Evolutionary conservation across 2,329 filamentous ascomycete species (phyloP).

Genomic region (Microcyclospora pomicola): DNA sequence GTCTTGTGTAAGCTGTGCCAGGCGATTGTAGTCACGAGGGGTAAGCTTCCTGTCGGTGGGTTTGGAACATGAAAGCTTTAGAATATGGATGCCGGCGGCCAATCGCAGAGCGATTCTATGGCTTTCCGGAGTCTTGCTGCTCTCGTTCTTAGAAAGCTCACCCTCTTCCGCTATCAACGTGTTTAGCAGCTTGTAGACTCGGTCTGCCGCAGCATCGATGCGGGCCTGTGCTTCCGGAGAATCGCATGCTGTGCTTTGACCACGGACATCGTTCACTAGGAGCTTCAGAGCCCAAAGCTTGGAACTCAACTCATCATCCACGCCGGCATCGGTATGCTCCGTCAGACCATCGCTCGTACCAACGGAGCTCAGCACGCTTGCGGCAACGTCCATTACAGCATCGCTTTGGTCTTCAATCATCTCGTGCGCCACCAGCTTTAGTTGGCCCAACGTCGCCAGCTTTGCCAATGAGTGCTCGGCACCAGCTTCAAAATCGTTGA

Average conservation of each 20-base stretch:
- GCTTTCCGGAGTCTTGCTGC: slow-evolving; percentile 50
- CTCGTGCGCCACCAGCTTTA: slow-evolving; percentile 61
- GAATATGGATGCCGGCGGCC: slow-evolving; percentile 58
- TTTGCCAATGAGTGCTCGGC: slow-evolving; percentile 60
- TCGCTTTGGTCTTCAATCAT: slow-evolving; percentile 57
- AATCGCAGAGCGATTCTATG: slow-evolving; percentile 74
- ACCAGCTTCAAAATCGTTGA: slow-evolving; percentile 61
- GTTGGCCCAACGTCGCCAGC: slow-evolving; percentile 55
- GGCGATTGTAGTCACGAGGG: slow-evolving; percentile 61
- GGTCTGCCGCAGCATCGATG: slow-evolving; percentile 42
- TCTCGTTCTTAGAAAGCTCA: slow-evolving; percentile 59
- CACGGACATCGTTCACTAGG: slow-evolving; percentile 72
- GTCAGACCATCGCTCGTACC: slow-evolving; percentile 40
- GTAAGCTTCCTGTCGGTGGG: slow-evolving; percentile 63
- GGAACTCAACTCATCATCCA: slow-evolving; percentile 69
- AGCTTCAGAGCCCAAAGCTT: slow-evolving; percentile 76
- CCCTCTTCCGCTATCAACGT: slow-evolving; percentile 62
- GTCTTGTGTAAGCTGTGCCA: slow-evolving; percentile 74
- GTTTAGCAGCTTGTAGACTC: slow-evolving; percentile 67
- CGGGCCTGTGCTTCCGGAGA: slow-evolving; percentile 22
- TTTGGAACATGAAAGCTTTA: slow-evolving; percentile 72
- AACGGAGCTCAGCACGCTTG: slow-evolving; percentile 58
- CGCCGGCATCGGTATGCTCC: slow-evolving; percentile 34
- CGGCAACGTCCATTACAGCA: slow-evolving; percentile 62
- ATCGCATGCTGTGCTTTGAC: slow-evolving; percentile 25